Evolutionary conservation across 1,284 basidiomycete species (phyloP).

Genomic region (Rhizoctonia solani): DNA sequence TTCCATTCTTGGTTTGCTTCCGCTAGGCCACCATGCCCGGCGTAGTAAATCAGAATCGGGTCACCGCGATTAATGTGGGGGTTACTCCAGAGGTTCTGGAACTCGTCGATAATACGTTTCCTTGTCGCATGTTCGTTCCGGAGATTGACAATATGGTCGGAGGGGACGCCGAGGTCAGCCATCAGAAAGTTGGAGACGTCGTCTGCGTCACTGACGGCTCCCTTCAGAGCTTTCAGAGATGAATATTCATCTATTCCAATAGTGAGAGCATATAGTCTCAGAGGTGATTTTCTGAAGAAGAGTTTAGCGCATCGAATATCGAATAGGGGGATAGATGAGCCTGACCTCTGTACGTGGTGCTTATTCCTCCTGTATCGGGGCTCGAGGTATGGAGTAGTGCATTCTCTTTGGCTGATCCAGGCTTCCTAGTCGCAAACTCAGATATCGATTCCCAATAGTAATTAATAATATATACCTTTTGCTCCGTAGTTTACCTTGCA

Average conservation of each 20-base stretch:
- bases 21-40: conserved; percentile 6
- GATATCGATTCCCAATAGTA: too few relatives aligned
- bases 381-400: too few relatives aligned
- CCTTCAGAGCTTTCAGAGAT: neutral
- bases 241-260: conserved; percentile 21
- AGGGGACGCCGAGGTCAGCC: conserved; percentile 1
- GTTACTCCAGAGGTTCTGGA: neutral
- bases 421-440: too few relatives aligned
- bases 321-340: too few relatives aligned
- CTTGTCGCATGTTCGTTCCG: conserved; percentile 46
- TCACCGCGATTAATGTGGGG: neutral
- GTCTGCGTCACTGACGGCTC: conserved; percentile 12
- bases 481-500: too few relatives aligned
- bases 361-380: too few relatives aligned
- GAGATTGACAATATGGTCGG: conserved; percentile 48
- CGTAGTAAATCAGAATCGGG: conserved; percentile 23
- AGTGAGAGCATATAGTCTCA: neutral
- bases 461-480: too few relatives aligned
- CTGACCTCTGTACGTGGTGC: too few relatives aligned
- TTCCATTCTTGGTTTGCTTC: neutral
- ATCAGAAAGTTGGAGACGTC: neutral
- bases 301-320: too few relatives aligned
- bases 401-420: too few relatives aligned
- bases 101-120: neutral
- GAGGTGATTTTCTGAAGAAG: conserved; percentile 2